Evolutionary conservation across 768 basidiomycete genomes (phyloP), one percentile per base, ranked within the genome.

Genomic region (Amanita exitialis): DNA sequence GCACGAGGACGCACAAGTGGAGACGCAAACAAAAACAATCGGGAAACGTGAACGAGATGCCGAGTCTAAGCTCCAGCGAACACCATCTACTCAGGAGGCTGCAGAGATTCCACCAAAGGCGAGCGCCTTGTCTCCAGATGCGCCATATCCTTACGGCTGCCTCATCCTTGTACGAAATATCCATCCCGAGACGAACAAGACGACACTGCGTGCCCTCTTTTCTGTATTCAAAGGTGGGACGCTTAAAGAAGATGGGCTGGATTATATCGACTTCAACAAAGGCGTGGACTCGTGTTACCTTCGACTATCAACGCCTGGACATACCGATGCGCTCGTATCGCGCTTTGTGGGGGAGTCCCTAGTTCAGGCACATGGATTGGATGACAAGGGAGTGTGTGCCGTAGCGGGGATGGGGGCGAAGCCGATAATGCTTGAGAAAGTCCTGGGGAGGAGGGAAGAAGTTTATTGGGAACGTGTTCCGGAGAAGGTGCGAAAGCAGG

Each of bases 391-490:
- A 3, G 57, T 57, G 18, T 44, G 28, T 9, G 52, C 56, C n/a
- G n/a, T 46, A 4, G 20, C 54, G 8, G 46, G 54, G 1, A 56
- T 54, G 6, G 48, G 35, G 7, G 54, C 21, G n/a, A 59, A 56
- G 30, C 51, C 64, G 0, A 70, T 88, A 12, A 20, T 47, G 15
- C 58, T 77, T 38, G 87, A 88, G 59, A 39, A 80, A 13, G 78
- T 90, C 0, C 59, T 64, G 3, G 88, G 85, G 3, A 78, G 67
- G 61, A 70, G 74, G 52, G 88, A 89, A 57, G 77, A 75, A 52
- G 49, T 90, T 34, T 90, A 90, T 58, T 90, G 88, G 89, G 75
- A 80, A 49, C 82, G 82, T 53, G 80, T 90, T 0, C 89, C 89
- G 0, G 79, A 83, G 59, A 88, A 84, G 60, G 72, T 89, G 21